These are phyloP conservation scores for Chrysoporthe cubensis DNA, from an alignment of 2,329 filamentous ascomycete genomes.

Conservation along the genomic window DNA sequence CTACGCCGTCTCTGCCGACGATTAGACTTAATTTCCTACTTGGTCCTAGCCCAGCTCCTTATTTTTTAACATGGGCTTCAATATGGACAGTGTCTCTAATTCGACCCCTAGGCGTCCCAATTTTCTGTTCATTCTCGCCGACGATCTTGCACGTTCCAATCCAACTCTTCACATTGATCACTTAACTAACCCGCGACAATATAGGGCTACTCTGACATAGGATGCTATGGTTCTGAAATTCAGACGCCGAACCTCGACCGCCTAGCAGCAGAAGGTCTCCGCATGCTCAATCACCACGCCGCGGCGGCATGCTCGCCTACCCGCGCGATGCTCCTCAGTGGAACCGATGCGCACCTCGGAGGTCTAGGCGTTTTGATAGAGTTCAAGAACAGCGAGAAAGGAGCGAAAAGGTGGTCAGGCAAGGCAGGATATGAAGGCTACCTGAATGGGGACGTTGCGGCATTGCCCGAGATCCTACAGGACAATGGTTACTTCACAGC, in stretches of 20 bases:
- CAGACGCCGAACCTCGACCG: conserved; percentile 25
- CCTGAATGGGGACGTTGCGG: conserved; percentile 39
- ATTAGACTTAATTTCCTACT: neutral
- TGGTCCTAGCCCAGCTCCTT: no score
- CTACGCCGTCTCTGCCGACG: neutral
- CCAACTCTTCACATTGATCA: neutral
- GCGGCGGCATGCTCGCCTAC: conserved; percentile 34
- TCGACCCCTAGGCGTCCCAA: neutral
- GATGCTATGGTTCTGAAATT: conserved; percentile 27
- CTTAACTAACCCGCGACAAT: neutral
- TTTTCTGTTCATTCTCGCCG: neutral
- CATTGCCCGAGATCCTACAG: conserved; percentile 40
- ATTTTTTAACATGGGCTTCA: neutral
- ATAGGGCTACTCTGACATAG: conserved; percentile 25
- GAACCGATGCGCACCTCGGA: conserved; percentile 35
- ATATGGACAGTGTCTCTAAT: neutral
- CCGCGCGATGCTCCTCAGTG: conserved; percentile 40
- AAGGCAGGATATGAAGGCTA: conserved; percentile 39
- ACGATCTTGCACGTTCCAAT: neutral
- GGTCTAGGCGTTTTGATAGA: conserved; percentile 36
- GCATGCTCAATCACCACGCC: conserved; percentile 27
- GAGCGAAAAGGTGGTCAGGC: neutral
- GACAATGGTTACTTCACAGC: conserved; percentile 39
- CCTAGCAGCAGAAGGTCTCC: conserved; percentile 27
- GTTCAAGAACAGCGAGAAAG: conserved; percentile 25